Conservation (phyloP, 2,329 filamentous ascomycete species). For the Epichloe festucae region DNA sequence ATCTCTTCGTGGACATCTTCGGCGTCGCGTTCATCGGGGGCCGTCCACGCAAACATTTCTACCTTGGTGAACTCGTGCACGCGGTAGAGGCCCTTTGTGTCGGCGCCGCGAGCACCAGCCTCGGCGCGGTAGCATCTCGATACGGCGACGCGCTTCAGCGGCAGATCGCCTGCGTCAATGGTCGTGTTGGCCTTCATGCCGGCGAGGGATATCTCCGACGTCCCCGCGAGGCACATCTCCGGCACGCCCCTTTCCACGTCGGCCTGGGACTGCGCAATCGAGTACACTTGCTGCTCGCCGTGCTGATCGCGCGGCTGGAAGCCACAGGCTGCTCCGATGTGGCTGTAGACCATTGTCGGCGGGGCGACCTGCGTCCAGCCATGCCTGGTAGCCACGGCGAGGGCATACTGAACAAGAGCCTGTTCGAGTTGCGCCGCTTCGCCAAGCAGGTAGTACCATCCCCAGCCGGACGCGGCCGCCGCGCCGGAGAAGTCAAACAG, state of each 20-base stretch:
- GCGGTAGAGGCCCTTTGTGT: conserved; percentile 88
- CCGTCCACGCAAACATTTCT: conserved; percentile 89
- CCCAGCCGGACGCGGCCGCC: conserved; percentile 79
- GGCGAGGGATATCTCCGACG: conserved; percentile 88
- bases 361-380: conserved; percentile 76
- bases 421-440: conserved; percentile 91
- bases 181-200: conserved; percentile 71
- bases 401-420: conserved; percentile 76
- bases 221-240: conserved; percentile 66
- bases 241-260: conserved; percentile 52
- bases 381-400: conserved; percentile 55
- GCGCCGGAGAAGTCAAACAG: conserved; percentile 83
- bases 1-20: conserved; percentile 68
- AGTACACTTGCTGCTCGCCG: conserved; percentile 86
- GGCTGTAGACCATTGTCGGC: conserved; percentile 80
- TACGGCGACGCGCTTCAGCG: conserved; percentile 66
- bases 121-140: conserved; percentile 95
- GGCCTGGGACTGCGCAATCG: conserved; percentile 51
- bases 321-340: conserved; percentile 82
- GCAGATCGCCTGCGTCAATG: conserved; percentile 53
- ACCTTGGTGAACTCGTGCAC: conserved; percentile 99
- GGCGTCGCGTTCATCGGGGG: conserved; percentile 37
- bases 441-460: conserved; percentile 93
- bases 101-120: conserved; percentile 76
- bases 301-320: conserved; percentile 87